Conservation (phyloP, 2,329 filamentous ascomycete genomes). For the Ophiostoma montium region DNA sequence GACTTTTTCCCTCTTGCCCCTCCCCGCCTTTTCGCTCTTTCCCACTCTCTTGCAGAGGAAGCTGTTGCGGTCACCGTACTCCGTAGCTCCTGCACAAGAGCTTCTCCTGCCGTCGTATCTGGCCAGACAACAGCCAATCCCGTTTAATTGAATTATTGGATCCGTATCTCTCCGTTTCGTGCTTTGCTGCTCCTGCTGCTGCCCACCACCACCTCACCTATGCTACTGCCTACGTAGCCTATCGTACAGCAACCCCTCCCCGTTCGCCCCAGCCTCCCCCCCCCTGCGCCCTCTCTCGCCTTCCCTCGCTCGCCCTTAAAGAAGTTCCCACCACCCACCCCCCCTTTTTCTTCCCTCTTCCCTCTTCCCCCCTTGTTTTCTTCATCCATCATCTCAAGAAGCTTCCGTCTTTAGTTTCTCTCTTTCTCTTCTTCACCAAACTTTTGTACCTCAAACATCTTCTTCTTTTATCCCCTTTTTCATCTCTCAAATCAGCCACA, state of each 20-base stretch:
- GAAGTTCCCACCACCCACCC: constrained; percentile 15
- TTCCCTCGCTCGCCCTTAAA: constrained; percentile 6
- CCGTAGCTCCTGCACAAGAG: no score
- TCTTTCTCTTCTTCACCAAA: constrained; percentile 1
- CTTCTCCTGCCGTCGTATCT: background rate
- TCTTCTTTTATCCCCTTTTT: background rate
- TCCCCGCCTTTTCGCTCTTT: constrained; percentile 9
- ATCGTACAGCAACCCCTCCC: background rate
- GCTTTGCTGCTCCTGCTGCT: background rate
- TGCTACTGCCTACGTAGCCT: background rate
- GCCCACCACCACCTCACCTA: background rate
- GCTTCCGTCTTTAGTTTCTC: constrained; percentile 14
- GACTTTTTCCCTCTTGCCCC: constrained; percentile 2
- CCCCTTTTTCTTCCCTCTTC: constrained; percentile 24
- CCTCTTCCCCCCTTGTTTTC: constrained; percentile 16
- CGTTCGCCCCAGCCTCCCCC: constrained; percentile 12
- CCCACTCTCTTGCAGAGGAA: background rate
- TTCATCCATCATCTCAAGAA: constrained; percentile 12
- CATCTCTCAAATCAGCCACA: constrained; percentile 1
- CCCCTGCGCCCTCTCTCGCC: background rate
- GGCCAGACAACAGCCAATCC: no score
- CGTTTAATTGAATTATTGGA: background rate
- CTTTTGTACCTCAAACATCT: constrained; percentile 1
- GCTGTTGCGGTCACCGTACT: background rate
- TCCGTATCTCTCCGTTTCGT: no score